Percentiles rank a stretch among this genome's conserved stretches.
Evolutionary conservation across 2,329 filamentous ascomycete genomes (phyloP).

Genomic region (Penicillium nordicum): DNA sequence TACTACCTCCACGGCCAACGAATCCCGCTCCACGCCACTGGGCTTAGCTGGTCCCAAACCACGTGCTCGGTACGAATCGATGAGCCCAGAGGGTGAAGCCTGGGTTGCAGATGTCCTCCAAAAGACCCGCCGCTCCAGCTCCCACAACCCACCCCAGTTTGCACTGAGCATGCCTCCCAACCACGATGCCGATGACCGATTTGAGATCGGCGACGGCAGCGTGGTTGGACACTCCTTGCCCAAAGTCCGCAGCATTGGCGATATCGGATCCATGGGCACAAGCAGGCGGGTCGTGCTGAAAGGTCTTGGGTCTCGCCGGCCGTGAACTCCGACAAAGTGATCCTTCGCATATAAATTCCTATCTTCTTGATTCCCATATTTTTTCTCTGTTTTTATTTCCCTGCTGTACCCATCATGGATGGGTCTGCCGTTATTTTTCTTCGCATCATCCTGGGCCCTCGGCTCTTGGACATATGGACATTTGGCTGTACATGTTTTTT

Average conservation of each 20-base stretch:
- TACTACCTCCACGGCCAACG: slow-evolving; percentile 10
- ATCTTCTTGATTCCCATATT: neutral
- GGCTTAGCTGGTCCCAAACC: slow-evolving; percentile 46
- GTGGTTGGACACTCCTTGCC: slow-evolving; percentile 18
- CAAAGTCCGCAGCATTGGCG: slow-evolving; percentile 39
- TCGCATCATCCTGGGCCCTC: slow-evolving; percentile 6
- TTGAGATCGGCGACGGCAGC: neutral
- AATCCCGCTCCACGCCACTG: slow-evolving; percentile 37
- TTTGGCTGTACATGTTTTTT: slow-evolving; percentile 4
- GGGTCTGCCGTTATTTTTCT: slow-evolving; percentile 7
- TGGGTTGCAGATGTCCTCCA: slow-evolving; percentile 48
- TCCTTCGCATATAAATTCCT: neutral
- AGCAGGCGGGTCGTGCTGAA: slow-evolving; percentile 40
- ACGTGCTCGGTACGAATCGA: slow-evolving; percentile 38
- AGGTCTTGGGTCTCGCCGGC: slow-evolving; percentile 32
- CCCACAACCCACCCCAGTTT: slow-evolving; percentile 28
- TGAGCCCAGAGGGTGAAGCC: slow-evolving; percentile 46
- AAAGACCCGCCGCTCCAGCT: slow-evolving; percentile 41
- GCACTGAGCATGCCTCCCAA: slow-evolving; percentile 20
- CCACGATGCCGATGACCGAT: slow-evolving; percentile 14
- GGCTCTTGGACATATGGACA: slow-evolving; percentile 2
- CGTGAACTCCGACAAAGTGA: neutral
- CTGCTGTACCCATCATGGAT: neutral
- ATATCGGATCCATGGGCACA: slow-evolving; percentile 35
- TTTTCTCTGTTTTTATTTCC: neutral